Base-by-base conservation (phyloP, 176 grass and related monocot species). In the Hordeum marinum region DNA sequence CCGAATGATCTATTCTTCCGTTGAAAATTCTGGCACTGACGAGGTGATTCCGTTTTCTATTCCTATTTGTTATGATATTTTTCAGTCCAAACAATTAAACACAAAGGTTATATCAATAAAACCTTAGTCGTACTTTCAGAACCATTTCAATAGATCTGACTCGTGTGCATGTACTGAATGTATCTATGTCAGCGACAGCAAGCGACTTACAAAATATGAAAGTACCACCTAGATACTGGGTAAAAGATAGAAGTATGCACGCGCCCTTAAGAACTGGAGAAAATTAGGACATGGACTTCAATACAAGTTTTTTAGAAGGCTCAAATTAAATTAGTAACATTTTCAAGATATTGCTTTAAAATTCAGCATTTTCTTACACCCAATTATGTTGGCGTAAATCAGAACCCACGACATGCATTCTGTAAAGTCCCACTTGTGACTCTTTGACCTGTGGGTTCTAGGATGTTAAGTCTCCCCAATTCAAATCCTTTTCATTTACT, bases 1-100 rank as follows among this genome's bases (percentile, higher is more conserved):
- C 85, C 83, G 80, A 88, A 98, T 95, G 91, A 87, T 93, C 59
- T 83, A 72, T 29, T 78, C 72, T 67, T 83, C 91, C 36, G 1
- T 78, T 75, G 83, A 94, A 42, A 87, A 37, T 80, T 87, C 77
- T 68, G 46, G 70, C 67, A 75, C 37, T 61, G 76, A 63, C 78
- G 71, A 94, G 96, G 91, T 94, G 85, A 86, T 94, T 82, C 75
- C 58, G 65, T 80, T 88, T 81, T 83, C 23, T 52, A 34, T 40
- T 85, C 8, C 42, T 71, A 62, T 81, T 65, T 70, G 63, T 13
- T 71, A 48, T 4, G 18, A 26, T 21, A 42, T 26, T 34, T 69
- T 36, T 80, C n/a, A 23, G n/a, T 37, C 1, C 46, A 77, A 40
- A 63, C 5, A 55, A 69, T 77, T 75, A 24, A 52, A 68, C 37